Evolutionary conservation across 495 filamentous ascomycete species (phyloP).

Genomic region (Aspergillus bertholletiae): DNA sequence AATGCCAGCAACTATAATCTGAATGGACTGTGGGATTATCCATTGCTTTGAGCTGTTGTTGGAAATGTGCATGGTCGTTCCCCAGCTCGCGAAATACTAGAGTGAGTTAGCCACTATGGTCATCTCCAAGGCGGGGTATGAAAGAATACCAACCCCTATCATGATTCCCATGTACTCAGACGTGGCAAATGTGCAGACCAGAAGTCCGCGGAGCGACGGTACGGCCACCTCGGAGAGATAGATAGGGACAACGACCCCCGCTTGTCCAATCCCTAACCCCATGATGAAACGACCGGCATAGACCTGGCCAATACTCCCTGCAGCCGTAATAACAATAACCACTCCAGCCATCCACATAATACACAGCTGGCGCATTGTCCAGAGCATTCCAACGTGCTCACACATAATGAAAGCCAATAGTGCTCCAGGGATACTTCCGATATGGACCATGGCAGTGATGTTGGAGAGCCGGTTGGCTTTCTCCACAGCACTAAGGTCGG

Average conservation of each 20-base stretch:
- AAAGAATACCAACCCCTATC: slow-evolving; percentile 24
- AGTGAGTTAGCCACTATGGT: neutral
- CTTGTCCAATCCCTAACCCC: slow-evolving; percentile 58
- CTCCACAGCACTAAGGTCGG: slow-evolving; percentile 44
- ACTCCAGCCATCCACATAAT: slow-evolving; percentile 56
- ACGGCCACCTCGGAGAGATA: slow-evolving; percentile 62
- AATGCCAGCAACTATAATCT: slow-evolving; percentile 56
- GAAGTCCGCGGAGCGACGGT: slow-evolving; percentile 49
- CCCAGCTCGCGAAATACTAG: slow-evolving; percentile 40
- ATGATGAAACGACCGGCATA: slow-evolving; percentile 59
- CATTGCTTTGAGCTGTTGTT: slow-evolving; percentile 43
- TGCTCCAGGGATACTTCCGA: slow-evolving; percentile 55
- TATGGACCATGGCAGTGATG: slow-evolving; percentile 62
- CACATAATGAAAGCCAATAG: slow-evolving; percentile 56
- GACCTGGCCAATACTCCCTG: slow-evolving; percentile 49
- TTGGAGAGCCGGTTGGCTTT: slow-evolving; percentile 54
- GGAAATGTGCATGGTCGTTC: slow-evolving; percentile 50
- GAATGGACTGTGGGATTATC: slow-evolving; percentile 53
- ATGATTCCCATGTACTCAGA: slow-evolving; percentile 62
- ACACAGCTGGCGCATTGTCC: slow-evolving; percentile 57
- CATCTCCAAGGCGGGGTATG: neutral
- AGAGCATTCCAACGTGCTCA: slow-evolving; percentile 56
- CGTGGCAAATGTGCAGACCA: slow-evolving; percentile 55
- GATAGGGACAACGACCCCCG: slow-evolving; percentile 52
- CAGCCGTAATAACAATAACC: slow-evolving; percentile 52